Percentiles rank a stretch among this genome's conserved stretches.
Evolutionary conservation across 192 early-diverging fungal species (phyloP).

Genomic region (Podila epicladia): DNA sequence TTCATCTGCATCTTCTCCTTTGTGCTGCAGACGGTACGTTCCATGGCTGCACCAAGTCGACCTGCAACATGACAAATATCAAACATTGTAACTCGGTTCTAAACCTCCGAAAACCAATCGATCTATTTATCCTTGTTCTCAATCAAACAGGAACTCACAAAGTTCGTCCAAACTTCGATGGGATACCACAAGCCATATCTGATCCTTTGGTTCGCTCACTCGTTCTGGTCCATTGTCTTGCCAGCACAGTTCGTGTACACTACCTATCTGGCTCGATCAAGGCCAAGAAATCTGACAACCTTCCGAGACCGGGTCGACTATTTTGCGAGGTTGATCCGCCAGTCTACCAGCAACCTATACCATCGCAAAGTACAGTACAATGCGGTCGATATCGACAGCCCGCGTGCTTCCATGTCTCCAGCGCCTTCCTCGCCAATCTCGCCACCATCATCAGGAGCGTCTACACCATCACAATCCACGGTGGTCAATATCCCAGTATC

Average conservation of each 20-base stretch:
- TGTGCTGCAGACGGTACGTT: conserved; percentile 58
- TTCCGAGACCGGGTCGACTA: conserved; percentile 18
- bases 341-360: conserved; percentile 30
- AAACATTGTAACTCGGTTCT: not conserved
- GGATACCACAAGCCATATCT: conserved; percentile 71
- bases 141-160: conserved; percentile 58
- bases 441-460: not conserved
- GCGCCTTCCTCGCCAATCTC: not conserved
- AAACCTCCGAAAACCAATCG: not conserved
- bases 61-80: not conserved
- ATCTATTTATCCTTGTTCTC: not conserved
- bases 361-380: conserved; percentile 15
- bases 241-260: conserved; percentile 29
- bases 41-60: not conserved
- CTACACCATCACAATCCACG: conserved; percentile 3
- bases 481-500: not conserved
- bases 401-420: not conserved
- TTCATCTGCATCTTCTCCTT: conserved; percentile 59
- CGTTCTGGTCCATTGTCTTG: conserved; percentile 32
- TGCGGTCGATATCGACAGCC: conserved; percentile 1
- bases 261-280: conserved; percentile 14
- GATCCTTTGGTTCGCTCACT: conserved; percentile 57
- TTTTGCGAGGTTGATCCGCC: conserved; percentile 29
- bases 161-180: conserved; percentile 64
- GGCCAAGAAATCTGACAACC: conserved; percentile 7